Percentiles rank a stretch among this genome's conserved stretches.
phyloP scores from a whole-genome alignment of 345 rosid species.

The Lagerstroemia speciosa region DNA sequence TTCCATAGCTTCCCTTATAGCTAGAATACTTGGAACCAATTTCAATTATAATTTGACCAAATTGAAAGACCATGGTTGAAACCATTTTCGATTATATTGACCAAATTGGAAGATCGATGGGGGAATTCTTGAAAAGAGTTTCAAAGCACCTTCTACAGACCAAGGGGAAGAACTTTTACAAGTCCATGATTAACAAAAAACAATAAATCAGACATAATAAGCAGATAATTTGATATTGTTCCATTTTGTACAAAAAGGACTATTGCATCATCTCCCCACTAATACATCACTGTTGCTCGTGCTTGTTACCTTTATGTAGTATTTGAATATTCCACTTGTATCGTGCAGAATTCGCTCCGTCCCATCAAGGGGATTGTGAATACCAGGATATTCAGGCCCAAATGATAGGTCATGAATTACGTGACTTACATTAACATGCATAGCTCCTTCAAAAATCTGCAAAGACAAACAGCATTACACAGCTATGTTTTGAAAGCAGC shows the following conservation, averaged over 20 bases:
- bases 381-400: constrained; percentile 91
- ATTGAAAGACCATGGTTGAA: background rate
- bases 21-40: background rate
- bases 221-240: background rate
- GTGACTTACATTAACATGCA: constrained; percentile 85
- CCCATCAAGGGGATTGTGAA: constrained; percentile 94
- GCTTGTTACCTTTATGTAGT: constrained; percentile 76
- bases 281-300: background rate
- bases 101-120: background rate
- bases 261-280: background rate
- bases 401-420: constrained; percentile 79
- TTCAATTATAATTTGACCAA: background rate
- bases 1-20: background rate
- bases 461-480: background rate
- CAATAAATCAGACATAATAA: background rate
- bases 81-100: background rate
- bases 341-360: constrained; percentile 57
- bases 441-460: constrained; percentile 88
- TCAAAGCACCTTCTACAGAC: background rate
- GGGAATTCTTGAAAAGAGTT: background rate
- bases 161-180: background rate
- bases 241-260: background rate
- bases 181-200: too few relatives aligned
- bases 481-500: background rate
- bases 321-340: constrained; percentile 87